These are phyloP conservation scores for Phaeomoniella chlamydospora DNA, from an alignment of 2,329 filamentous ascomycete species.

Conservation along the genomic window DNA sequence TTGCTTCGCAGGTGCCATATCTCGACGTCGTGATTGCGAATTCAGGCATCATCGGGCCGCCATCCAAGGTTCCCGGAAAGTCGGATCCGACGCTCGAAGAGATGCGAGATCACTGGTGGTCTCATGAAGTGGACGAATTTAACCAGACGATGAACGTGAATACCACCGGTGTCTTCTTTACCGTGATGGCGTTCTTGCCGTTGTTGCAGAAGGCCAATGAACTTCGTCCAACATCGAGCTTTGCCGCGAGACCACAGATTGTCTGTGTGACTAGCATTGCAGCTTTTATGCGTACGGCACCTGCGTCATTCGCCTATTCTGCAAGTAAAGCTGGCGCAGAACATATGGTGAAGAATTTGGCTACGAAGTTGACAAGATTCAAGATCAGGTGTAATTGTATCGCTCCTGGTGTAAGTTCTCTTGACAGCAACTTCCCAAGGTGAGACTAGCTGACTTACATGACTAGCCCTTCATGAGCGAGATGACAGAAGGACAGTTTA, in stretches of 20 bases:
- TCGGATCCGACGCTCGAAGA: constrained; percentile 21
- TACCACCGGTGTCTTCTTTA: constrained; percentile 21
- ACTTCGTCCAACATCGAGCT: constrained; percentile 16
- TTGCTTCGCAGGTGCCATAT: not conserved
- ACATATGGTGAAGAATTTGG: constrained; percentile 28
- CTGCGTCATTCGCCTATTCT: constrained; percentile 27
- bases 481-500: too few species aligned
- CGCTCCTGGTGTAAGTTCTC: too few species aligned
- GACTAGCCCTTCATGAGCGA: too few species aligned
- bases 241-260: constrained; percentile 30
- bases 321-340: constrained; percentile 31
- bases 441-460: too few species aligned
- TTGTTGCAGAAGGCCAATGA: constrained; percentile 26
- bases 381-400: too few species aligned
- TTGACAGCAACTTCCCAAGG: too few species aligned
- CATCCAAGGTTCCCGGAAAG: constrained; percentile 8
- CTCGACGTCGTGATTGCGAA: constrained; percentile 20
- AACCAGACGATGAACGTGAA: constrained; percentile 21
- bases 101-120: constrained; percentile 21
- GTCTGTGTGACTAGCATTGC: constrained; percentile 33
- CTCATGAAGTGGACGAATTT: constrained; percentile 14
- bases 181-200: constrained; percentile 23
- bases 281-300: constrained; percentile 23
- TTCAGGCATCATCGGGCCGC: constrained; percentile 26
- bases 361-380: too few species aligned